Base-by-base conservation (phyloP, 352 stramenopile species). In the Phytophthora syringae region DNA sequence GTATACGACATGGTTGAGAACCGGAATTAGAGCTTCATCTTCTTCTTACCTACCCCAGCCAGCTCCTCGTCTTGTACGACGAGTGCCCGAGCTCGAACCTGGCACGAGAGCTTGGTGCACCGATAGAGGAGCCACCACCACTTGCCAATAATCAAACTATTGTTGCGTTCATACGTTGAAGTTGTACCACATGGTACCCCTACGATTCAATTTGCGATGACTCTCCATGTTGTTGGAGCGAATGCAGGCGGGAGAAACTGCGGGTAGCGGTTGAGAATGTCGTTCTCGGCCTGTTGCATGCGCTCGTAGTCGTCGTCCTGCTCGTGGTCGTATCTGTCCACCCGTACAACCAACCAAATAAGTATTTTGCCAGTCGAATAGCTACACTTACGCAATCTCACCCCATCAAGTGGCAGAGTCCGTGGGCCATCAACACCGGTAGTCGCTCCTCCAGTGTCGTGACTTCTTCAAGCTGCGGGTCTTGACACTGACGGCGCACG, bases 311-410 rank as follows among this genome's bases (percentile, higher is more conserved):
- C 87, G 22, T 50, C 67, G 64, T 95, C 87, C 25, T 52, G 62
- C 53, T 95, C 87, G 64, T 95, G 87, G 56, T 94, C 86, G 53
- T 94, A 95, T 43, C 86, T 94, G 47, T 62, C n/a, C n/a, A n/a
- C n/a, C n/a, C n/a, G n/a, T n/a, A n/a, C 16, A 32, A 24, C 48
- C 34, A 32, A 48, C 27, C 7, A 42, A 50, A 36, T 11, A 48
- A 27, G 15, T 30, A 57, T 52, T 49, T 55, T 28, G 20, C 67
- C 18, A 70, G 40, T 61, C 25, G 40, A 50, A 12, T 39, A 43
- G 18, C 18, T 18, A 54, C 32, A 37, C 32, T 36, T 36, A 44
- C 9, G 7, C 15, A 18, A 18, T 40, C 67, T 53, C 52, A 95
- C 84, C 87, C 87, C 68, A 95, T 75, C 49, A 95, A 77, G 62